Percentiles rank a stretch among this genome's conserved stretches.
These are phyloP conservation scores for Saccharomyces hybrid DNA, from an alignment of 1,139 yeast species.

Conservation along the genomic window DNA sequence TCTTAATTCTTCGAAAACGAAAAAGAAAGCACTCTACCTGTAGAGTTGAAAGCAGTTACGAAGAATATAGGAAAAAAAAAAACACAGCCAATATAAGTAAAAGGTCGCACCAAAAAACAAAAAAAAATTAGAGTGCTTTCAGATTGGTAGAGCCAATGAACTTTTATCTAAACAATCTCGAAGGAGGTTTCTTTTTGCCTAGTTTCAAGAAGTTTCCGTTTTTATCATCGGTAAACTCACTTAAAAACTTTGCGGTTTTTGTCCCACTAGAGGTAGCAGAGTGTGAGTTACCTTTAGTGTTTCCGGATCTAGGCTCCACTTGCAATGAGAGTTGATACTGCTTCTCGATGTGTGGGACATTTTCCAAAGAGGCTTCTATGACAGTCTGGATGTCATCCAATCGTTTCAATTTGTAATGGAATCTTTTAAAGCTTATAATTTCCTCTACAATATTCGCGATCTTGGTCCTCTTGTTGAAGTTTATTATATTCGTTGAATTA, in stretches of 20 bases:
- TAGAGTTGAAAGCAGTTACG: not conserved
- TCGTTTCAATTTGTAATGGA: constrained; percentile 55
- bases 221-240: constrained; percentile 8
- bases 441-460: constrained; percentile 68
- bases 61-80: not conserved
- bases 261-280: constrained; percentile 6
- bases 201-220: constrained; percentile 9
- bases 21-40: not conserved
- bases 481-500: constrained; percentile 50
- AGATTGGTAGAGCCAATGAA: not conserved
- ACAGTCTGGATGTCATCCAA: constrained; percentile 62
- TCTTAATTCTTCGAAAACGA: not conserved
- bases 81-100: not conserved
- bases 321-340: constrained; percentile 66
- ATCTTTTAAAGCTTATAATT: constrained; percentile 61
- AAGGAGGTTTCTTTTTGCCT: constrained; percentile 12
- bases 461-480: constrained; percentile 69
- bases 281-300: constrained; percentile 1
- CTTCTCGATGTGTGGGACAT: constrained; percentile 62
- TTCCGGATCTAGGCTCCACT: constrained; percentile 33
- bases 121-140: not conserved
- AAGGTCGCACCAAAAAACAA: too few species aligned
- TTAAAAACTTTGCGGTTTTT: constrained; percentile 4
- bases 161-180: constrained; percentile 9
- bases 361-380: constrained; percentile 45